A percentile compares a stretch with the other conserved stretches of the same genome.
These are phyloP conservation scores for Penicillium sp. DNA, from an alignment of 2,329 filamentous ascomycete genomes.

Conservation along the genomic window DNA sequence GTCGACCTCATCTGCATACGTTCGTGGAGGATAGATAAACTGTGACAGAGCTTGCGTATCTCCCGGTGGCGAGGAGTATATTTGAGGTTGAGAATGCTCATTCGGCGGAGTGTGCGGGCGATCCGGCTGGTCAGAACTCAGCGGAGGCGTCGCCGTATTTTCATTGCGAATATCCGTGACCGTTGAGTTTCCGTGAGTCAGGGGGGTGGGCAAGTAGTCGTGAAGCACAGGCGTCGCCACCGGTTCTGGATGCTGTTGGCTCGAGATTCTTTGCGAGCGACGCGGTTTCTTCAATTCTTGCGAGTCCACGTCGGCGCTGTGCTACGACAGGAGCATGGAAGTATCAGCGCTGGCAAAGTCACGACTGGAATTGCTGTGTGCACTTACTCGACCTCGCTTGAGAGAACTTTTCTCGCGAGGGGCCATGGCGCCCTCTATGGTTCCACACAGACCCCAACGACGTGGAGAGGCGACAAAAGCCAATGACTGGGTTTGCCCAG, in stretches of 20 bases:
- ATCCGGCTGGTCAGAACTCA: slow-evolving; percentile 50
- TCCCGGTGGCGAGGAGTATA: slow-evolving; percentile 59
- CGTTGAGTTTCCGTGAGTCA: slow-evolving; percentile 63
- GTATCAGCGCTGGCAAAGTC: slow-evolving; percentile 15
- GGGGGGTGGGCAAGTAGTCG: slow-evolving; percentile 71
- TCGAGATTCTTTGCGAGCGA: slow-evolving; percentile 65
- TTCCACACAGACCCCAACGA: slow-evolving; percentile 6
- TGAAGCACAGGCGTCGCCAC: slow-evolving; percentile 57
- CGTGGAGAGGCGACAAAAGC: slow-evolving; percentile 8
- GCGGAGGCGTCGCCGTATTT: slow-evolving; percentile 63
- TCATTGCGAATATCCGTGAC: slow-evolving; percentile 61
- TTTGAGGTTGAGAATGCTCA: slow-evolving; percentile 29
- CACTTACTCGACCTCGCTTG: slow-evolving; percentile 69
- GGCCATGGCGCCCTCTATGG: slow-evolving; percentile 24
- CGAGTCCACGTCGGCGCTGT: slow-evolving; percentile 56
- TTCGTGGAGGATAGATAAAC: slow-evolving; percentile 64
- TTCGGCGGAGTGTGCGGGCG: slow-evolving; percentile 40
- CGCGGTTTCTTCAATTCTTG: slow-evolving; percentile 75
- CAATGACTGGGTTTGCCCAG: slow-evolving; percentile 10
- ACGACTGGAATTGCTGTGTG: slow-evolving; percentile 13
- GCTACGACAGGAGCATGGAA: slow-evolving; percentile 44
- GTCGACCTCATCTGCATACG: slow-evolving; percentile 72
- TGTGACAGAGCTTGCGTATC: slow-evolving; percentile 79
- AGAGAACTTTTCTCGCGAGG: slow-evolving; percentile 72
- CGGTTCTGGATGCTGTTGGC: slow-evolving; percentile 47